Conservation (phyloP, 2,329 filamentous ascomycete species). For the Thermoascus crustaceus region DNA sequence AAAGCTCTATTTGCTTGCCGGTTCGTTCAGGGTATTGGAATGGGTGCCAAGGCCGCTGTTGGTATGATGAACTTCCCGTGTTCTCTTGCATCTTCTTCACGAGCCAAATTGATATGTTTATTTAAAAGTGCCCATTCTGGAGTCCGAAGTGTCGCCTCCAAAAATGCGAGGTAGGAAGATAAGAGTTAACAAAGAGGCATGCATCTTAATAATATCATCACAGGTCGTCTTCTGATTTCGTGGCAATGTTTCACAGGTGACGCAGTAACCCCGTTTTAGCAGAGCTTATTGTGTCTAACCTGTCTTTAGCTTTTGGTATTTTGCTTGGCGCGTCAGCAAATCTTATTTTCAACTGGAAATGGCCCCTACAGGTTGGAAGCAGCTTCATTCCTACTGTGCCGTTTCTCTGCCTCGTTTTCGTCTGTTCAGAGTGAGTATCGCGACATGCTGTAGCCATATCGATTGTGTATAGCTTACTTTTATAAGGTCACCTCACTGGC, state of each 20-base stretch:
- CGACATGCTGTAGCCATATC: too few relatives aligned
- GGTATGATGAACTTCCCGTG: constrained; percentile 5
- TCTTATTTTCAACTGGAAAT: constrained; percentile 10
- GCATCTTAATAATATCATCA: too few relatives aligned
- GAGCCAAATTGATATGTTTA: neutral
- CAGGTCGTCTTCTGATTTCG: constrained; percentile 11
- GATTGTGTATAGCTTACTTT: neutral
- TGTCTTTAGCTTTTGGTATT: constrained; percentile 11
- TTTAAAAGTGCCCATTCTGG: constrained; percentile 25
- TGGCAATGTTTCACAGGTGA: constrained; percentile 13
- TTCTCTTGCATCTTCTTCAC: too few relatives aligned
- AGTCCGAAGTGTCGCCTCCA: constrained; percentile 17
- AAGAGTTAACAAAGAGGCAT: constrained; percentile 3
- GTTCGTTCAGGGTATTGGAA: constrained; percentile 24
- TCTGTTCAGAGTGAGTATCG: constrained; percentile 9
- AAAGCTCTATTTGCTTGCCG: constrained; percentile 19
- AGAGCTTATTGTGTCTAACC: neutral
- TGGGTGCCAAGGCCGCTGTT: constrained; percentile 25
- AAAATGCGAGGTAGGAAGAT: constrained; percentile 8
- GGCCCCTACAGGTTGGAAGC: constrained; percentile 11
- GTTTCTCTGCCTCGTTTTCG: constrained; percentile 9
- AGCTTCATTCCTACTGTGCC: constrained; percentile 11
- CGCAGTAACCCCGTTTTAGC: neutral
- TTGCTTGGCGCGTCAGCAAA: constrained; percentile 11
- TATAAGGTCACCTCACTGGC: constrained; percentile 8